Conservation (phyloP, 23 red algal genomes). For the Chondrus crispus region DNA sequence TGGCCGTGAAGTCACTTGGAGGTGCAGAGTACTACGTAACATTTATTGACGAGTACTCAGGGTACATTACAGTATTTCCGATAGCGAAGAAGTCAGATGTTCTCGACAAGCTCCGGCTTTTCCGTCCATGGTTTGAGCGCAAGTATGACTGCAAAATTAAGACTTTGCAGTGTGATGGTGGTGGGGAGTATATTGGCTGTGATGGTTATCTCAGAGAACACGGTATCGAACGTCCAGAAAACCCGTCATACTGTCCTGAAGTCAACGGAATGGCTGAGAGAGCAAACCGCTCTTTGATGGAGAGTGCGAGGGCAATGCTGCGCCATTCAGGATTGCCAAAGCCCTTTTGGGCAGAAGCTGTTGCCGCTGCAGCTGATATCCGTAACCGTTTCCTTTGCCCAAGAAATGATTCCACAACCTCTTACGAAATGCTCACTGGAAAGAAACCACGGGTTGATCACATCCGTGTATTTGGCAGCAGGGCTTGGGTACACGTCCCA, state of each 20-base stretch:
- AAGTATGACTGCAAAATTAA: neutral
- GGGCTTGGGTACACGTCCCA: neutral
- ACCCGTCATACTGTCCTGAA: conserved; percentile 3
- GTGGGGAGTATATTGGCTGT: neutral
- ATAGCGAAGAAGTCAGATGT: neutral
- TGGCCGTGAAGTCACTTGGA: neutral
- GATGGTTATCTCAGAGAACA: neutral
- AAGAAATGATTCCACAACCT: neutral
- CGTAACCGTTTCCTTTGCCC: neutral
- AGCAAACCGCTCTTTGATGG: neutral
- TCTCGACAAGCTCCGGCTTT: neutral
- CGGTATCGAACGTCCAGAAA: neutral
- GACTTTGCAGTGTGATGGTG: neutral
- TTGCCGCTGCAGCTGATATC: neutral
- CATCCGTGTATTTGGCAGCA: conserved; percentile 8
- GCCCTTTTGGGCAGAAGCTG: neutral
- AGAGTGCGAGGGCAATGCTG: neutral
- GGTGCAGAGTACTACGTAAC: neutral
- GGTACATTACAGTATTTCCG: neutral
- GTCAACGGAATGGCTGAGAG: conserved; percentile 7
- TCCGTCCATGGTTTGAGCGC: neutral
- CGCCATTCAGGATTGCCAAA: neutral
- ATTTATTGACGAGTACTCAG: neutral
- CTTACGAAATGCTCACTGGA: conserved; percentile 15
- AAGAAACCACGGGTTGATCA: neutral